Percentiles rank a stretch among this genome's conserved stretches.
phyloP scores from a whole-genome alignment of 139 green algal genomes.

The Yamagishiella unicocca region DNA sequence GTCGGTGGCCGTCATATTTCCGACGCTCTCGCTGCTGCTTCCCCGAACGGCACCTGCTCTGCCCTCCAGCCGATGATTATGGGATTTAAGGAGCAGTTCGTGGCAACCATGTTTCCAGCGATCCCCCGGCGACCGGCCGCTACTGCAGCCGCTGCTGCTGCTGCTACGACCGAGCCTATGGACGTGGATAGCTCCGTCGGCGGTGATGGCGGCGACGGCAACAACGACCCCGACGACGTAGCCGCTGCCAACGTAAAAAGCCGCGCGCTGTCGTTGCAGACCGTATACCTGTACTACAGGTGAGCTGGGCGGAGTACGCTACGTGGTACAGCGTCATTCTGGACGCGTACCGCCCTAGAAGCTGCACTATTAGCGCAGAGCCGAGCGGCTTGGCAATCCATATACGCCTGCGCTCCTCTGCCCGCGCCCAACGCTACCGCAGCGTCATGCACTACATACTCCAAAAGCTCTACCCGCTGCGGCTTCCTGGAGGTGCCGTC shows the following conservation, averaged over 20 bases:
- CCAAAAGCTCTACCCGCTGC: conserved; percentile 16
- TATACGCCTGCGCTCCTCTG: neutral
- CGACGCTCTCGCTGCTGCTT: too few species aligned
- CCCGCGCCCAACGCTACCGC: neutral
- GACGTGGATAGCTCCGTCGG: too few species aligned
- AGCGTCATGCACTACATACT: conserved; percentile 20
- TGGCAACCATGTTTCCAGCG: neutral
- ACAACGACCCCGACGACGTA: neutral
- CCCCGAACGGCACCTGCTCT: too few species aligned
- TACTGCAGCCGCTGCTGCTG: neutral
- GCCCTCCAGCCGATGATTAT: too few species aligned
- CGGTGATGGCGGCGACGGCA: too few species aligned
- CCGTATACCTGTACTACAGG: conserved; percentile 35
- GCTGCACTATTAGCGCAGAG: neutral
- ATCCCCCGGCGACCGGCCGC: neutral
- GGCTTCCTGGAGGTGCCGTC: neutral
- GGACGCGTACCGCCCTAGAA: neutral
- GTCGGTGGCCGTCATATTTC: too few species aligned
- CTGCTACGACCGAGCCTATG: neutral
- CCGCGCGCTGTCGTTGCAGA: neutral
- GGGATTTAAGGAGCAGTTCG: too few species aligned
- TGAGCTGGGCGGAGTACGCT: neutral
- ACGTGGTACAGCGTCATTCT: neutral
- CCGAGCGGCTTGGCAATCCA: neutral
- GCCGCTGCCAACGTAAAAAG: neutral